phyloP scores from a whole-genome alignment of 192 early-diverging fungal genomes.

The Backusella tarrabulga region DNA sequence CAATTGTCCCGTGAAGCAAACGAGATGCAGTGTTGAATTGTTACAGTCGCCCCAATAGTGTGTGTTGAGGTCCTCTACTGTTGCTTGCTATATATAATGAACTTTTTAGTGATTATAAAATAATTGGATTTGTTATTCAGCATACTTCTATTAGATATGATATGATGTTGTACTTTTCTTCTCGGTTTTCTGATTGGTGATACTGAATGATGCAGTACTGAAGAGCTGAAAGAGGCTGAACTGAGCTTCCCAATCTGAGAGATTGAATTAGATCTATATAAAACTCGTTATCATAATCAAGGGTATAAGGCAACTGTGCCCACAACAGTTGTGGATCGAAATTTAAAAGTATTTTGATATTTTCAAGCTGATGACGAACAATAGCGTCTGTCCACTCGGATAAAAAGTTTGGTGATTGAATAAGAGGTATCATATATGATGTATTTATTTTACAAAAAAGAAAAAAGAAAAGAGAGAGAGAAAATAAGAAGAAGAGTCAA shows the following conservation, averaged over 20 bases:
- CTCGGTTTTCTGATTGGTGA: background rate
- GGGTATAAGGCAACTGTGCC: background rate
- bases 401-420: background rate
- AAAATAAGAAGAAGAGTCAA: background rate
- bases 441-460: background rate
- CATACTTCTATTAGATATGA: background rate
- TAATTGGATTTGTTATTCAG: background rate
- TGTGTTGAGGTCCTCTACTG: background rate
- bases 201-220: constrained; percentile 6
- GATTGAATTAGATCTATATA: background rate
- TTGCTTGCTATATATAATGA: constrained; percentile 5
- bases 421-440: background rate
- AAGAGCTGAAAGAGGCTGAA: constrained; percentile 1
- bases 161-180: background rate
- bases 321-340: background rate
- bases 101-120: background rate
- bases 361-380: background rate
- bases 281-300: background rate
- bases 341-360: background rate
- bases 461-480: background rate
- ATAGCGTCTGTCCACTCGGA: background rate
- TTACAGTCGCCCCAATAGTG: constrained; percentile 13
- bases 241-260: background rate
- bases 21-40: constrained; percentile 26
- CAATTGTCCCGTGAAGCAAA: constrained; percentile 13